Evolutionary conservation across 495 filamentous ascomycete genomes (phyloP), one percentile per base, ranked within the genome.

Genomic region (Podospora didyma): DNA sequence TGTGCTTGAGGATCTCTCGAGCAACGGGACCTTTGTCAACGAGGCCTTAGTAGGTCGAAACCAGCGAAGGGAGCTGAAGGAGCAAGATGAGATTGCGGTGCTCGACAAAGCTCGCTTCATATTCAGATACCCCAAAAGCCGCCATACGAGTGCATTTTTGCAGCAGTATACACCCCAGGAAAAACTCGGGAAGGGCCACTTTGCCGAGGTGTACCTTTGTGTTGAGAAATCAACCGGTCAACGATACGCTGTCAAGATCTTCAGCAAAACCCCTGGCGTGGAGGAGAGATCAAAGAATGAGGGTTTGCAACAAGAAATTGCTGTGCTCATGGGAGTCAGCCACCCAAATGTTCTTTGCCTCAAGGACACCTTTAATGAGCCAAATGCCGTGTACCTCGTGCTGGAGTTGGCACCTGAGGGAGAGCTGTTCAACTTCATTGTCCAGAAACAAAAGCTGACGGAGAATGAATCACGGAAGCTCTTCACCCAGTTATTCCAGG

Each of bases 1-100:
- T 4, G 79, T 97, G 5, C 62, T 99, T 12, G 93, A 97, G 66
- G 94, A 99, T 69, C 77, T 97, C 16, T 97, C 95, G 19, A 93
- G 85, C 66, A 99, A 99, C 70, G 94, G 94, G 9, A 99, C 95
- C 2, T 97, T 90, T 69, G 87, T 99, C 51, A 97, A 97, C 64
- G 90, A 96, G 60, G 88, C 87, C 3, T 79, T 95, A 31, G 83
- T 99, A 34, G 93, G 93, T 14, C 86, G 94, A 46, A 99, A 97
- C 68, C 89, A 96, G 62, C 81, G 90, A 47, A 84, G 95, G 35
- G 89, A 96, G 65, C 80, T 99, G 31, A 76, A 89, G 52, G 88
- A 96, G 63, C 84, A 87, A 19, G 95, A 97, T 61, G 92, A 97
- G 70, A 85, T 99, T 42, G 86, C 86, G 14, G 85, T 99, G 41